A percentile compares a stretch with the other conserved stretches of the same genome.
These are phyloP conservation scores for Candida arabinofermentans DNA, from an alignment of 805 yeast genomes.

Conservation along the genomic window DNA sequence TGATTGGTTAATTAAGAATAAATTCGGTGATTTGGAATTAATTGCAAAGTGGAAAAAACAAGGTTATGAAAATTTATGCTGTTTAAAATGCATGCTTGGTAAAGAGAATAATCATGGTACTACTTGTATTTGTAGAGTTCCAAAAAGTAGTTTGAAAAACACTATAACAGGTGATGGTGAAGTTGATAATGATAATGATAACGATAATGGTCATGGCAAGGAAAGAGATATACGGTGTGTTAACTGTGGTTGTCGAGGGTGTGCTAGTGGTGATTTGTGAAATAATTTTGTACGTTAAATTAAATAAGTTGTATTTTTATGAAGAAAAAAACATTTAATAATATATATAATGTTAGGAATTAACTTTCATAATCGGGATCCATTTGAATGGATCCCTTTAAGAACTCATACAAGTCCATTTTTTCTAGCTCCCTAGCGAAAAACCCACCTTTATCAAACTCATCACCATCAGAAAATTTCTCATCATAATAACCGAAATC, in stretches of 20 bases:
- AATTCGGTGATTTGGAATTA: constrained; percentile 61
- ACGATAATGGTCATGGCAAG: too few relatives aligned
- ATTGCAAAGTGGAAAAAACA: constrained; percentile 62
- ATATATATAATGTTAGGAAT: not conserved
- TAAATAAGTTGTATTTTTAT: not conserved
- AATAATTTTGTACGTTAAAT: not conserved
- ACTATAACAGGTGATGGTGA: not conserved
- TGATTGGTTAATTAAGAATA: constrained; percentile 66
- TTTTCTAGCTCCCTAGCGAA: not conserved
- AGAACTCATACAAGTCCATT: constrained; percentile 1
- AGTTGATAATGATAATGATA: constrained; percentile 10
- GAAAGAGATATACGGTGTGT: constrained; percentile 49
- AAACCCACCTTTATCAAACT: constrained; percentile 13
- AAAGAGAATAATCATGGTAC: constrained; percentile 59
- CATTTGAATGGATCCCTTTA: constrained; percentile 9
- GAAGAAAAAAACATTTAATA: not conserved
- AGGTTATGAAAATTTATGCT: constrained; percentile 85
- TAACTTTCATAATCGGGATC: constrained; percentile 1
- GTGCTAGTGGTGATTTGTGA: constrained; percentile 64
- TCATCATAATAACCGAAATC: constrained; percentile 51
- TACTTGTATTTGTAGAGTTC: constrained; percentile 85
- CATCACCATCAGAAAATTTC: not conserved
- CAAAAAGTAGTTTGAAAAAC: constrained; percentile 45
- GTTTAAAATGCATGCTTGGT: constrained; percentile 70
- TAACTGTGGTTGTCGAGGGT: constrained; percentile 83